Conservation (phyloP, 1,284 basidiomycete species). For the Cutaneotrichosporon cutaneum region DNA sequence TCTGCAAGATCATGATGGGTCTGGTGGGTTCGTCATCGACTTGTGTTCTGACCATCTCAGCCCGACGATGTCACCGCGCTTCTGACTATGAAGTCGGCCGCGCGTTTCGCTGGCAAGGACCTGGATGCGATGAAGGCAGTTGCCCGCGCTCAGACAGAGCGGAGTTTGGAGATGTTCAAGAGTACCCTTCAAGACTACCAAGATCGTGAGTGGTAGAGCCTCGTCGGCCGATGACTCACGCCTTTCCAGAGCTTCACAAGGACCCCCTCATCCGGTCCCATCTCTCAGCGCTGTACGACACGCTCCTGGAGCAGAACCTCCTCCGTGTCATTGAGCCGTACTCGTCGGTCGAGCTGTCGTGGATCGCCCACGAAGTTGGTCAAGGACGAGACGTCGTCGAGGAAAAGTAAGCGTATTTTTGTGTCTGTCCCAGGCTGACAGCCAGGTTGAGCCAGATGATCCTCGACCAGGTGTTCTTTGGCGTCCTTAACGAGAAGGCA, state of each 20-base stretch:
- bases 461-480: conserved; percentile 88
- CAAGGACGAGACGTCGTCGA: conserved; percentile 92
- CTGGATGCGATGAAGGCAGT: conserved; percentile 95
- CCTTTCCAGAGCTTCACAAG: conserved; percentile 74
- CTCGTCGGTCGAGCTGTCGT: conserved; percentile 82
- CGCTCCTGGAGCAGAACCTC: conserved; percentile 90
- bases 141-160: conserved; percentile 86
- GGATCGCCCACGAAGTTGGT: conserved; percentile 83
- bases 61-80: conserved; percentile 89
- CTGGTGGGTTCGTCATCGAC: conserved; percentile 59
- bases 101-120: conserved; percentile 74
- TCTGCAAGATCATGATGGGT: conserved; percentile 98
- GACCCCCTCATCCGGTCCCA: conserved; percentile 94
- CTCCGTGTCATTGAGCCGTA: conserved; percentile 94
- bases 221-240: background rate
- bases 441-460: conserved; percentile 93
- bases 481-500: conserved; percentile 90
- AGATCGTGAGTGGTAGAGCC: conserved; percentile 60
- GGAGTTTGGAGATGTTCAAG: conserved; percentile 87
- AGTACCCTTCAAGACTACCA: conserved; percentile 81
- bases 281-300: conserved; percentile 89
- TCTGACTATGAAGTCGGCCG: conserved; percentile 79
- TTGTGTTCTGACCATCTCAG: conserved; percentile 53
- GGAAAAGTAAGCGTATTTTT: conserved; percentile 66
- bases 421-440: conserved; percentile 5